Conservation (phyloP, 1,284 basidiomycete species). For the Ganoderma lucidum region DNA sequence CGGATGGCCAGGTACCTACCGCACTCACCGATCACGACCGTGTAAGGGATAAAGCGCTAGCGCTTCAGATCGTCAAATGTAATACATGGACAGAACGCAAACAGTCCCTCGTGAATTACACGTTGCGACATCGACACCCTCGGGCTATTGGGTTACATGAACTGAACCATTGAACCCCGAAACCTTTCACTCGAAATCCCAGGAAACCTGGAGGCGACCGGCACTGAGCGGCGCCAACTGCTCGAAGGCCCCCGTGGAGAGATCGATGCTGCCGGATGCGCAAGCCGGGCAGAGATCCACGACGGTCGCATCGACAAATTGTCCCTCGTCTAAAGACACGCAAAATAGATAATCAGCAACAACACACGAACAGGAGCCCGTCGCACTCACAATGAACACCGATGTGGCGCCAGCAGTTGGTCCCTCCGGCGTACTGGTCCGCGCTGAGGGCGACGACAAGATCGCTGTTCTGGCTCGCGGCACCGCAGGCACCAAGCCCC, state of each 20-base stretch:
- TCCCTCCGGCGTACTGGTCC: slow-evolving; percentile 19
- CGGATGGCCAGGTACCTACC: not conserved
- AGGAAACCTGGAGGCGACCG: slow-evolving; percentile 20
- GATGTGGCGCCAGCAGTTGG: slow-evolving; percentile 23
- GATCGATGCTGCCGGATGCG: slow-evolving; percentile 15
- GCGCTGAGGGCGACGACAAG: slow-evolving; percentile 28
- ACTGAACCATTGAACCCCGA: not conserved
- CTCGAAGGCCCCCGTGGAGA: slow-evolving; percentile 4
- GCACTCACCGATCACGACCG: not conserved
- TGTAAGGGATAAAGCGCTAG: not conserved
- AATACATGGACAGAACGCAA: not conserved
- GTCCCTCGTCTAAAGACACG: slow-evolving; percentile 14
- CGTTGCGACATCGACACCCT: not conserved
- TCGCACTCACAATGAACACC: slow-evolving; percentile 5
- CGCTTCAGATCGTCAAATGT: not conserved
- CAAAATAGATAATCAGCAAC: not conserved
- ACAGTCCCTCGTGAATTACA: not conserved
- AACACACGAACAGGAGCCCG: not conserved
- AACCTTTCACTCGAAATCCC: slow-evolving; percentile 11
- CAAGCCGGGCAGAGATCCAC: slow-evolving; percentile 22
- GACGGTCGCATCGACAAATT: slow-evolving; percentile 17
- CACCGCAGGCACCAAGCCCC: slow-evolving; percentile 18
- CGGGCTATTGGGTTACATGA: not conserved
- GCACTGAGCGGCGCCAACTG: slow-evolving; percentile 11
- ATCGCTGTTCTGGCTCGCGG: slow-evolving; percentile 21